Base-by-base conservation (phyloP, 2,329 filamentous ascomycete species). In the Xylariaceae sp. region DNA sequence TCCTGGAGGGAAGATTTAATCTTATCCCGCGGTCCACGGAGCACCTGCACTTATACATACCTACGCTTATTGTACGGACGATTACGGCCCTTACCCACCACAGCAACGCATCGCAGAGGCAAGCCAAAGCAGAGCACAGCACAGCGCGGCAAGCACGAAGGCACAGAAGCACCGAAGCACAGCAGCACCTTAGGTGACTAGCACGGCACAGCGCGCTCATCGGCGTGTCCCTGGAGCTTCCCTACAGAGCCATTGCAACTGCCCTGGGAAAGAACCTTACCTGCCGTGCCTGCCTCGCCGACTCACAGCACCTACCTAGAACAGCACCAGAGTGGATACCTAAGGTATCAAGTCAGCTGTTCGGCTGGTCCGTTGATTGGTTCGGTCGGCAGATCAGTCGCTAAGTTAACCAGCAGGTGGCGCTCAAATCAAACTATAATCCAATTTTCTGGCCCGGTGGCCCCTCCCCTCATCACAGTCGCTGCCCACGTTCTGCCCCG, bases 401-500 rank as follows among this genome's bases (percentile, higher is more conserved):
- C 42, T 45, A 45, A 45, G 23, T 30, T 5, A 30, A 30, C 23
- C 23, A 30, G 11, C 42, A 45, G n/a, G 42, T 45, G 42, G 42
- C 42, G 42, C 42, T 15, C 42, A 45, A 42, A 45, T 45, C 42
- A 45, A 45, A 45, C 42, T 45, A 45, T 45, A 45, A 45, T 45
- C 42, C 42, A 15, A 6, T 13, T 10, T 42, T 42, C 37, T 42
- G 37, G 37, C 37, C 37, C 37, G 9, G 9, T 42, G 9, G 9
- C 37, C 37, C 9, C 35, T 17, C 48, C 18, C 51, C 35, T 50
- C 34, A 13, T 52, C 47, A 4, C 48, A 39, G 37, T 54, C 13
- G 15, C 44, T 49, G 49, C 55, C 59, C 49, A 53, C 49, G 49
- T 51, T 51, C 52, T 39, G 54, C 58, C 58, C 58, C 55, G 61